Evolutionary conservation across 2,329 filamentous ascomycete species (phyloP).

Genomic region (Chaetoscypha palmicola): DNA sequence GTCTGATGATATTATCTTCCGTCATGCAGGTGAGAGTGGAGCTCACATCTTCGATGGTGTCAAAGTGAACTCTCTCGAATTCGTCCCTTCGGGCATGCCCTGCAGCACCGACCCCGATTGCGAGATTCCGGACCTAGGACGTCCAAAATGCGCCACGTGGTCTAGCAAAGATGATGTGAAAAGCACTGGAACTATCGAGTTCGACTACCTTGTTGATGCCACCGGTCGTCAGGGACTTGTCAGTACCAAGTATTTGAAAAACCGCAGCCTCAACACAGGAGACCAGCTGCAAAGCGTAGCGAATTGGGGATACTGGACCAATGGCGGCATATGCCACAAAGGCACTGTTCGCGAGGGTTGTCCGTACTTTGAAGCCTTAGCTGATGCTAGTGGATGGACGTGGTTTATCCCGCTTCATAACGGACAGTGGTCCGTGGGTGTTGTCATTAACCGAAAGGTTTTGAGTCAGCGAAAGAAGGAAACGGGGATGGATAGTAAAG

Average conservation of each 20-base stretch:
- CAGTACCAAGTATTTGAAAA: conserved; percentile 44
- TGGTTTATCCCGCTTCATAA: conserved; percentile 46
- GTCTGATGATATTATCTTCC: conserved; percentile 38
- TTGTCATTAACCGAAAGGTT: conserved; percentile 37
- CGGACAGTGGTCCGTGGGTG: conserved; percentile 37
- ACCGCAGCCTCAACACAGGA: conserved; percentile 39
- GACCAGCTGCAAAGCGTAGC: conserved; percentile 40
- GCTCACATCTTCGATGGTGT: conserved; percentile 37
- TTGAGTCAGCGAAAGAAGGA: conserved; percentile 32
- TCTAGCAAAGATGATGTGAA: conserved; percentile 27
- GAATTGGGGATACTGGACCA: conserved; percentile 43
- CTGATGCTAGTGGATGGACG: conserved; percentile 41
- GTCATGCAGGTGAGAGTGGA: conserved; percentile 35
- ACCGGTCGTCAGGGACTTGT: conserved; percentile 35
- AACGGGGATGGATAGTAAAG: neutral
- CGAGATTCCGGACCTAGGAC: conserved; percentile 20
- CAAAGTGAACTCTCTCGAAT: conserved; percentile 33
- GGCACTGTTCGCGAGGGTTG: conserved; percentile 33
- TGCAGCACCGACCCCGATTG: neutral
- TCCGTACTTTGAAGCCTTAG: conserved; percentile 40
- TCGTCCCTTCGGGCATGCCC: conserved; percentile 17
- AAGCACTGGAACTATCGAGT: conserved; percentile 34
- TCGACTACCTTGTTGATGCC: conserved; percentile 44
- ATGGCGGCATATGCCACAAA: conserved; percentile 28
- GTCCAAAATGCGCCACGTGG: conserved; percentile 34